Evolutionary conservation across 2,329 filamentous ascomycete genomes (phyloP).

Genomic region (Myriangium duriaei): DNA sequence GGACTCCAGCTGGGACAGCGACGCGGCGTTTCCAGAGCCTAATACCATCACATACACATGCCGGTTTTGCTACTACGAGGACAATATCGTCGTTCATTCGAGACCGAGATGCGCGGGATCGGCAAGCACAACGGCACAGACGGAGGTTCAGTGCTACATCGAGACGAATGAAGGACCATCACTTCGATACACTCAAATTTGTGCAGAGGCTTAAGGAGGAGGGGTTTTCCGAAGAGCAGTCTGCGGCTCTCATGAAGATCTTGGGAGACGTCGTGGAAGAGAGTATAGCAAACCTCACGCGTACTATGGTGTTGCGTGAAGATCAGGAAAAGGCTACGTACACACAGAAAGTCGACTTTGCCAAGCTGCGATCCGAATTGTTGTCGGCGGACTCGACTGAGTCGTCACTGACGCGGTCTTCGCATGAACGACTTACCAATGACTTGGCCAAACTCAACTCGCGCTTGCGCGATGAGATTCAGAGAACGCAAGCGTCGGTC

Average conservation of each 20-base stretch:
- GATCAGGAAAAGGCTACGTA: slow-evolving; percentile 71
- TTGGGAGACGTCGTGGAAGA: slow-evolving; percentile 95
- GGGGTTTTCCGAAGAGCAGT: slow-evolving; percentile 90
- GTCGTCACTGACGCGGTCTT: slow-evolving; percentile 71
- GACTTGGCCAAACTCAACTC: slow-evolving; percentile 90
- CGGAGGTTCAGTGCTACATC: slow-evolving; percentile 56
- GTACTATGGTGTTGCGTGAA: slow-evolving; percentile 95
- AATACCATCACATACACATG: not conserved
- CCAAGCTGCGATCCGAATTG: slow-evolving; percentile 88
- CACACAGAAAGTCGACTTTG: slow-evolving; percentile 90
- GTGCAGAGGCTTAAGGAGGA: slow-evolving; percentile 81
- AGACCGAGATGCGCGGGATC: slow-evolving; percentile 3
- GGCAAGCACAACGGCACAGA: slow-evolving; percentile 1
- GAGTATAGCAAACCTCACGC: slow-evolving; percentile 92
- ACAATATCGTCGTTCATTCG: not conserved
- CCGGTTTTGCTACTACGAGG: too few species aligned
- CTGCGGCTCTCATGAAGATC: slow-evolving; percentile 97
- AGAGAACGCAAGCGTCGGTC: slow-evolving; percentile 84
- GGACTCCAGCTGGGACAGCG: slow-evolving; percentile 14
- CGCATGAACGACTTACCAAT: slow-evolving; percentile 85
- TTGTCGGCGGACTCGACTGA: slow-evolving; percentile 86
- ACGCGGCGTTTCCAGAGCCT: slow-evolving; percentile 6
- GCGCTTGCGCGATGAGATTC: slow-evolving; percentile 82
- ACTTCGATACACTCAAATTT: slow-evolving; percentile 97
- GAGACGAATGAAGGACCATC: slow-evolving; percentile 59